Evolutionary conservation across 768 basidiomycete genomes (phyloP).

Genomic region (Nidula microcarpa): DNA sequence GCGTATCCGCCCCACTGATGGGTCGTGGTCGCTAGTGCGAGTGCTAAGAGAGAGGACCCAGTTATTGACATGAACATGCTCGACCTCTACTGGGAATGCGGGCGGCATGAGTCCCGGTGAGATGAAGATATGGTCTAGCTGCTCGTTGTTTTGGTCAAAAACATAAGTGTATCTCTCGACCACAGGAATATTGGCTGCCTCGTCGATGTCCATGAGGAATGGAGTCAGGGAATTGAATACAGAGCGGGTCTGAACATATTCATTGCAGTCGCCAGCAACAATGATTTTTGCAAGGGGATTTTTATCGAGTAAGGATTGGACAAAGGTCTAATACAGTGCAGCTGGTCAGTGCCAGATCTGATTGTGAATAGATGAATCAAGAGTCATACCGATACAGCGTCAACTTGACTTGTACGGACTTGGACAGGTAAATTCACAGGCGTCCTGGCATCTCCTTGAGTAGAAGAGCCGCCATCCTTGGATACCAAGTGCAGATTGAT

Average conservation of each 20-base stretch:
- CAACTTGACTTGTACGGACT: conserved; percentile 46
- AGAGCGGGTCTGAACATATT: conserved; percentile 50
- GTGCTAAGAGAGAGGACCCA: conserved; percentile 40
- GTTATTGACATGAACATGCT: conserved; percentile 62
- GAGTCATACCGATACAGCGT: conserved; percentile 43
- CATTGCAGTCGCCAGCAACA: conserved; percentile 62
- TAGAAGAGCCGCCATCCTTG: conserved; percentile 53
- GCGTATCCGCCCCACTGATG: conserved; percentile 47
- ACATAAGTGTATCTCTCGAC: conserved; percentile 61
- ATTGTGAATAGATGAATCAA: neutral
- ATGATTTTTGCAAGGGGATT: conserved; percentile 46
- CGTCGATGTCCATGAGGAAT: conserved; percentile 47
- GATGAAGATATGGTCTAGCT: conserved; percentile 58
- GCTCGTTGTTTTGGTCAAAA: conserved; percentile 55
- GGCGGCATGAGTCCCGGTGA: conserved; percentile 38
- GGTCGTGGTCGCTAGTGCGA: conserved; percentile 60
- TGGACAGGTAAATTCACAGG: conserved; percentile 53
- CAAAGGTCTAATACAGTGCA: conserved; percentile 37
- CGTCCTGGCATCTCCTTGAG: conserved; percentile 53
- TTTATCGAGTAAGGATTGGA: conserved; percentile 35
- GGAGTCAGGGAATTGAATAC: conserved; percentile 41
- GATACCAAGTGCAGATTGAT: conserved; percentile 59
- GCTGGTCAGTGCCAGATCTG: conserved; percentile 1
- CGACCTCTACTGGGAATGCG: conserved; percentile 31
- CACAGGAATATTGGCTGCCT: conserved; percentile 38